A percentile compares a stretch with the other conserved stretches of the same genome.
These are phyloP conservation scores for Rubia balearica DNA, from an alignment of 305 asterid species.

Conservation along the genomic window DNA sequence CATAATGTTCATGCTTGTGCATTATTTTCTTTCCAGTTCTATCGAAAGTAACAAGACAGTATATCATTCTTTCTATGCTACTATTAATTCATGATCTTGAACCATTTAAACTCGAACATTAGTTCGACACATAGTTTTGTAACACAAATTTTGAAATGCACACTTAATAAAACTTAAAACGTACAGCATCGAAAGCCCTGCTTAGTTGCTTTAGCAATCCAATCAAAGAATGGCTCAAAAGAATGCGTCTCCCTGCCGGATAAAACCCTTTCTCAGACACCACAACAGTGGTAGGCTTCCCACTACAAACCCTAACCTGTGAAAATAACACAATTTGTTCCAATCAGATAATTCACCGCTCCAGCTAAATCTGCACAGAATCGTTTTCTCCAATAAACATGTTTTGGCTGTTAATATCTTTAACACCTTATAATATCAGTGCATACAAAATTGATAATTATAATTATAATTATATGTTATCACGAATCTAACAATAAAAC, in stretches of 20 bases:
- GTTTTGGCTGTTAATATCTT: too few species aligned
- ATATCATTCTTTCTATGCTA: not conserved
- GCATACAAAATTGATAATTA: too few species aligned
- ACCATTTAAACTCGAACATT: not conserved
- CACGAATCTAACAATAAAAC: too few species aligned
- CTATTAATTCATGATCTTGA: not conserved
- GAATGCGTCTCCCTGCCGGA: slow-evolving; percentile 65
- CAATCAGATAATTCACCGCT: slow-evolving; percentile 12
- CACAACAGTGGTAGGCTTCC: slow-evolving; percentile 61
- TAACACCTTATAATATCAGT: too few species aligned
- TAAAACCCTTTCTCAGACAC: slow-evolving; percentile 81
- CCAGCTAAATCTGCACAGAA: not conserved
- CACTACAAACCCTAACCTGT: slow-evolving; percentile 87
- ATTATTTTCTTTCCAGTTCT: not conserved
- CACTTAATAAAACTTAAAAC: slow-evolving; percentile 11
- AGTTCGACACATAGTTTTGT: not conserved
- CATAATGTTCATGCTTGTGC: not conserved
- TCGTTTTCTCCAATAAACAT: slow-evolving; percentile 13
- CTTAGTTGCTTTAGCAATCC: slow-evolving; percentile 90
- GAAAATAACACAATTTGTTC: slow-evolving; percentile 6
- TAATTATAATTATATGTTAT: too few species aligned
- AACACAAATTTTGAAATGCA: not conserved
- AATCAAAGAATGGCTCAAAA: slow-evolving; percentile 80
- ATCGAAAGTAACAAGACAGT: not conserved
- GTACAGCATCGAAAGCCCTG: slow-evolving; percentile 85